A percentile compares a stretch with the other conserved stretches of the same genome.
Conservation (phyloP, 2,329 filamentous ascomycete species). For the Graphilbum sp. region DNA sequence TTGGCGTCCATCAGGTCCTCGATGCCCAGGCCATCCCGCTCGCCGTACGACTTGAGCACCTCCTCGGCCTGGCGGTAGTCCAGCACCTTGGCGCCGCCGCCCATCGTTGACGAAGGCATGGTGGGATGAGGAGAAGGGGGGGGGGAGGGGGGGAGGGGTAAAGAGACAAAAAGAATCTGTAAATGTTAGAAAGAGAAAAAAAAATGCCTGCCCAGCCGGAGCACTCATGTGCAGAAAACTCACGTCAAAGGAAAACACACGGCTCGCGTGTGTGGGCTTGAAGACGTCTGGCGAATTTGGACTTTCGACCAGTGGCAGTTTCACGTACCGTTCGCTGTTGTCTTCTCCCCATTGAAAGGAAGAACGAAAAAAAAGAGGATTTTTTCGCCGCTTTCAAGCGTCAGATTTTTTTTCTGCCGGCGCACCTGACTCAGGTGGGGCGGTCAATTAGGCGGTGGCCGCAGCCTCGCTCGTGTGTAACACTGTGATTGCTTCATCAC, state of each 20-base stretch:
- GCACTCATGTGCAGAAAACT: background rate
- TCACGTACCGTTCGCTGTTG: slow-evolving; percentile 11
- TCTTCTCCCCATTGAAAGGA: slow-evolving; percentile 15
- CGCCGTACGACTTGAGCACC: slow-evolving; percentile 64
- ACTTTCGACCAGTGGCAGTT: slow-evolving; percentile 12
- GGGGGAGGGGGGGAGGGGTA: no score
- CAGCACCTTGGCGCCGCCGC: slow-evolving; percentile 40
- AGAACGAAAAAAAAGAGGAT: slow-evolving; percentile 10
- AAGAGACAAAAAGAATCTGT: no score
- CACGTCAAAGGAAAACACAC: background rate
- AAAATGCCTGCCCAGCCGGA: no score
- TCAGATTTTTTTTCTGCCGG: slow-evolving; percentile 11
- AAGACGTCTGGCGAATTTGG: slow-evolving; percentile 11
- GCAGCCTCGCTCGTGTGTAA: no score
- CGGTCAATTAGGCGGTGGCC: background rate
- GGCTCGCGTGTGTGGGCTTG: slow-evolving; percentile 8
- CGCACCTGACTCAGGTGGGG: background rate
- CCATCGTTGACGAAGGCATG: slow-evolving; percentile 51
- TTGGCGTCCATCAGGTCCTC: slow-evolving; percentile 79
- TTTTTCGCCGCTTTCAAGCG: background rate
- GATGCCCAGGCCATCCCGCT: slow-evolving; percentile 73
- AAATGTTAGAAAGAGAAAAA: background rate
- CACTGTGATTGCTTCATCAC: no score
- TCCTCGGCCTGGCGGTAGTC: slow-evolving; percentile 65
- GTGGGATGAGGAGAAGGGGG: slow-evolving; percentile 15